Evolutionary conservation across 352 stramenopile genomes (phyloP).

Genomic region (Pythium pectinolyticum): DNA sequence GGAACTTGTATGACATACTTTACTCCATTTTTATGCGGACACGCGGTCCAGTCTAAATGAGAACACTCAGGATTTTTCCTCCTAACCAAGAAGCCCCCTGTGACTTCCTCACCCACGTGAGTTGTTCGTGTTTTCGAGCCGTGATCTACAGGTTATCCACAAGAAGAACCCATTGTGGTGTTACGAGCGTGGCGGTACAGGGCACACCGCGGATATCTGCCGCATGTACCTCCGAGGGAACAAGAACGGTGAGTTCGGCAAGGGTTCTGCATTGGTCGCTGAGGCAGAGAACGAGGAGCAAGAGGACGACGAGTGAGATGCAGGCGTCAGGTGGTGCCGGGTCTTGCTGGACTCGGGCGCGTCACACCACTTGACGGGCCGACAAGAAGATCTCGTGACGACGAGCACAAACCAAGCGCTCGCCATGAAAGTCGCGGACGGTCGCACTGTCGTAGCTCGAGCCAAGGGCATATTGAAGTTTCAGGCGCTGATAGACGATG

Average conservation of each 20-base stretch:
- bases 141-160: no score
- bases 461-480: not conserved
- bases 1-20: no score
- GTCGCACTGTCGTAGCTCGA: not conserved
- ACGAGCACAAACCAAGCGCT: constrained; percentile 11
- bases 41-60: no score
- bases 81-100: not conserved
- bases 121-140: no score
- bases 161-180: not conserved
- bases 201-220: not conserved
- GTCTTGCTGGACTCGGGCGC: constrained; percentile 11
- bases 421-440: constrained; percentile 12
- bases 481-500: not conserved
- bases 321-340: constrained; percentile 5
- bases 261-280: not conserved
- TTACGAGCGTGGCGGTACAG: not conserved
- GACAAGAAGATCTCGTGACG: constrained; percentile 2
- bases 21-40: no score
- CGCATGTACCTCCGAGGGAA: not conserved
- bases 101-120: not conserved
- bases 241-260: not conserved
- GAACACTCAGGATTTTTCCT: not conserved
- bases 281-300: not conserved
- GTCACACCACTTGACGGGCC: constrained; percentile 18
- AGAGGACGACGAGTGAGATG: not conserved